Base-by-base conservation (phyloP, 164 flowering plant genomes). In the Aristolochia fimbriata region DNA sequence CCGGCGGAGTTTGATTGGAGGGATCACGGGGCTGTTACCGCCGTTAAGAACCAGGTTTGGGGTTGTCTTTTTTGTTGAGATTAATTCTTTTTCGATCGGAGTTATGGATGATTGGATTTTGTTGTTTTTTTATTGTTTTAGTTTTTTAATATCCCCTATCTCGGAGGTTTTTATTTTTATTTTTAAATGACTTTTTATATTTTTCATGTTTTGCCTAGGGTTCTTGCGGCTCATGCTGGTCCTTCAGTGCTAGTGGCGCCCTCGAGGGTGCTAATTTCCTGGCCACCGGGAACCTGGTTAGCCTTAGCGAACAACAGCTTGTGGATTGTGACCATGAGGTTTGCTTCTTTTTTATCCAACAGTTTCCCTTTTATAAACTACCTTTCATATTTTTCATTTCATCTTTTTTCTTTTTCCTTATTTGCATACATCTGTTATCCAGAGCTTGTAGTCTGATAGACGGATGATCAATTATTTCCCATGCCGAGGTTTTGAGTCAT, bases 261-360 rank as follows among this genome's bases (percentile, higher is more conserved):
- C 48, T 93, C 69, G 99, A 91, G 76, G 98, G 95, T 65, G 92
- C 98, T 47, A 73, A 87, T 62, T 91, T 60, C 68, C 71, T 91
- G 27, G 62, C 88, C 7, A 87, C 96, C 0, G 92, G 96, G 48
- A 71, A 87, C 63, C 87, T 91, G 14, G 81, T 81, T 56, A 91
- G 92, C 78, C 74, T 91, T 47, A 92, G 98, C 46, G 96, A 89
- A 74, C 98, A 92, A 62, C 98, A 92, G 68, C 92, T 91, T 57
- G 91, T 91, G 54, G 97, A 88, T 63, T 88, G 97, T 67, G 96
- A 92, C 59, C 93, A 87, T 61, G 83, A 80, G 96, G 96, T 92
- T 69, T 58, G 66, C 10, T 2, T 31, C 14, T 17, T 49, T 17
- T 49, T 20, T 17, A 49, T 49, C 19, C 22, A 49, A 49, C 8